Evolutionary conservation across 1,139 yeast genomes (phyloP), one percentile per base, ranked within the genome.

Genomic region (Candida labiduridarum): DNA sequence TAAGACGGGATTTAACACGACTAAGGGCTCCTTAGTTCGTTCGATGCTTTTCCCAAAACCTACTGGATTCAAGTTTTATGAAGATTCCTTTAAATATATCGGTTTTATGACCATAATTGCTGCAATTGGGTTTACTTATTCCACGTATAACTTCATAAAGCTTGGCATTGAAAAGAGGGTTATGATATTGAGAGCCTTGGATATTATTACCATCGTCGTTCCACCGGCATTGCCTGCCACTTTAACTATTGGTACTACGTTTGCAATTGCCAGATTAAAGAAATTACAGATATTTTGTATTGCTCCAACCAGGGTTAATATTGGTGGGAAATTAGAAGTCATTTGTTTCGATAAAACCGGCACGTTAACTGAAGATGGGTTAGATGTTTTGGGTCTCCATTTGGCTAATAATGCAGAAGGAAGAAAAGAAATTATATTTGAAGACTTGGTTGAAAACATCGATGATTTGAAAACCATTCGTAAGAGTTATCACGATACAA

Each of bases 141-240:
- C 96, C 36, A 89, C 96, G 1, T 76, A 87, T 56, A 89, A 90
- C 63, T 95, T 94, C 65, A 79, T 94, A 52, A 76, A 83, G 59
- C 71, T 95, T 59, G 94, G 95, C 0, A 68, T 92, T 45, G 84
- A 87, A 3, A 80, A 80, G 52, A 78, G 76, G 45, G 68, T 87
- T 33, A 94, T 94, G 76, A 76, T 92, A 9, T 73, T 95, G 50
- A 80, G 99, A 59, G 98, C 98, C 0, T 73, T 95, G 53, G 99
- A 94, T 69, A 82, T 94, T 51, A 87, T 94, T 49, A 94, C 99
- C 0, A 91, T 94, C 63, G 99, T 95, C 11, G 97, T 94, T 1
- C 99, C 99, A 1, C 99, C 99, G 0, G 99, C 99, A 0, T 76
- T 94, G 47, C 99, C 99, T 0, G 99, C 99, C 0, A 95, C 99